Evolutionary conservation across 148 eudicot species (phyloP).

Genomic region (Polygonum maritimum): DNA sequence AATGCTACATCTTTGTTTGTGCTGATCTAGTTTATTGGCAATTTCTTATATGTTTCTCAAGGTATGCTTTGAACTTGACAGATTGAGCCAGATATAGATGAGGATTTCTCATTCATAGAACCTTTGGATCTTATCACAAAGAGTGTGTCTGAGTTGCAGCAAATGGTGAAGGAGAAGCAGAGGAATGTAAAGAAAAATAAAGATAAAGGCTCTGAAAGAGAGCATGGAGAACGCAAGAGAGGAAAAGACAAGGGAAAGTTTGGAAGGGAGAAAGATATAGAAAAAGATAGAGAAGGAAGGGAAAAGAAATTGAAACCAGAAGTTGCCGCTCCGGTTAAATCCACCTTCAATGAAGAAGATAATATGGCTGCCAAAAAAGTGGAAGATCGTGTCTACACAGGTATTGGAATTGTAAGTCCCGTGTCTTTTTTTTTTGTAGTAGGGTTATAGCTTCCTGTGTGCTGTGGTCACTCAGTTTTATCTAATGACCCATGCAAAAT

Average conservation of each 20-base stretch:
- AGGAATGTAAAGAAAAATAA: slow-evolving; percentile 30
- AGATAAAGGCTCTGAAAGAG: slow-evolving; percentile 25
- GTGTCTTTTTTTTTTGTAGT: slow-evolving; percentile 4
- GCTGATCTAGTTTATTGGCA: background rate
- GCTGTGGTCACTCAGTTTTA: background rate
- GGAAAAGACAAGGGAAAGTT: slow-evolving; percentile 39
- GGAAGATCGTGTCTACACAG: slow-evolving; percentile 8
- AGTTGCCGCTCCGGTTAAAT: background rate
- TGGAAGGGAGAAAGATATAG: slow-evolving; percentile 32
- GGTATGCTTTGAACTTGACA: slow-evolving; percentile 20
- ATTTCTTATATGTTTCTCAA: background rate
- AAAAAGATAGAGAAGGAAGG: slow-evolving; percentile 28
- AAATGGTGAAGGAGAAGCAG: slow-evolving; percentile 46
- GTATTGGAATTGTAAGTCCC: slow-evolving; percentile 11
- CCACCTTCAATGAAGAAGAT: background rate
- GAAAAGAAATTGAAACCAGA: slow-evolving; percentile 19
- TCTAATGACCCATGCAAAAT: background rate
- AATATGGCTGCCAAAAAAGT: background rate
- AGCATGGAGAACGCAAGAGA: slow-evolving; percentile 24
- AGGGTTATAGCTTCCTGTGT: background rate
- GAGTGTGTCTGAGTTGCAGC: slow-evolving; percentile 49
- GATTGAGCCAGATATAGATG: slow-evolving; percentile 50
- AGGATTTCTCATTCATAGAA: slow-evolving; percentile 54
- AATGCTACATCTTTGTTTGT: background rate
- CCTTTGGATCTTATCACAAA: slow-evolving; percentile 69